These are phyloP conservation scores for Lentinus tigrinus DNA, from an alignment of 768 basidiomycete genomes.

Conservation along the genomic window DNA sequence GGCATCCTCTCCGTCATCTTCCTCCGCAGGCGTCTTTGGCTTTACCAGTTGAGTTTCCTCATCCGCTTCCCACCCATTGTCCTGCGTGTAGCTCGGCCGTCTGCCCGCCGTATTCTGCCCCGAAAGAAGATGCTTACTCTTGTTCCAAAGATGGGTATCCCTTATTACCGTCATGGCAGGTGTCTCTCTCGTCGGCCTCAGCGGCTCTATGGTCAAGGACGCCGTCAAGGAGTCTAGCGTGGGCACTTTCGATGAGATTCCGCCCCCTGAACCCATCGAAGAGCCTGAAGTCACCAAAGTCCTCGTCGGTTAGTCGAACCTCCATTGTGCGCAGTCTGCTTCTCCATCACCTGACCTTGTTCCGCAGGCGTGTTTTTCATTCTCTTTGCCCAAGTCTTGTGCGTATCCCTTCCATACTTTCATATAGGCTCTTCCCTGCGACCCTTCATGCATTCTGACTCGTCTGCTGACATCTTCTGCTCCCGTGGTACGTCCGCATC, in stretches of 20 bases:
- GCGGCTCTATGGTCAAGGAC: conserved; percentile 85
- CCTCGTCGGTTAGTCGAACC: conserved; percentile 58
- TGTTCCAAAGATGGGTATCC: conserved; percentile 73
- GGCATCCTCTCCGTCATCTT: conserved; percentile 90
- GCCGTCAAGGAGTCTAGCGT: conserved; percentile 48
- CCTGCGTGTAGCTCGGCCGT: conserved; percentile 8
- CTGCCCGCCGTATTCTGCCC: neutral
- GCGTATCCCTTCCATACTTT: conserved; percentile 32
- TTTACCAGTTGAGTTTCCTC: conserved; percentile 69
- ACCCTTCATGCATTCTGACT: neutral
- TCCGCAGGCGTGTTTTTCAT: conserved; percentile 84
- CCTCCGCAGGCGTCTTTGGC: conserved; percentile 78
- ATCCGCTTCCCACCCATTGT: conserved; percentile 16
- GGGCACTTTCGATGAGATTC: conserved; percentile 29
- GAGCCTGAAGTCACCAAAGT: conserved; percentile 67
- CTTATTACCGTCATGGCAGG: conserved; percentile 87
- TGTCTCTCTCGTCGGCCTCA: conserved; percentile 81
- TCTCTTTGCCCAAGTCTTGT: conserved; percentile 94
- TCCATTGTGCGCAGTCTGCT: conserved; percentile 10
- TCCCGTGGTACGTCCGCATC: conserved; percentile 1
- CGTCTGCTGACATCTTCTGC: conserved; percentile 7
- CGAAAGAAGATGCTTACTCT: conserved; percentile 9
- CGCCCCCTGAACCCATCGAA: conserved; percentile 46
- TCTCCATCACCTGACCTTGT: conserved; percentile 14
- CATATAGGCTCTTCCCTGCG: conserved; percentile 4